Percentiles rank a stretch among this genome's conserved stretches.
These are phyloP conservation scores for Rhododendron mucronatum DNA, from an alignment of 148 eudicot species.

Conservation along the genomic window DNA sequence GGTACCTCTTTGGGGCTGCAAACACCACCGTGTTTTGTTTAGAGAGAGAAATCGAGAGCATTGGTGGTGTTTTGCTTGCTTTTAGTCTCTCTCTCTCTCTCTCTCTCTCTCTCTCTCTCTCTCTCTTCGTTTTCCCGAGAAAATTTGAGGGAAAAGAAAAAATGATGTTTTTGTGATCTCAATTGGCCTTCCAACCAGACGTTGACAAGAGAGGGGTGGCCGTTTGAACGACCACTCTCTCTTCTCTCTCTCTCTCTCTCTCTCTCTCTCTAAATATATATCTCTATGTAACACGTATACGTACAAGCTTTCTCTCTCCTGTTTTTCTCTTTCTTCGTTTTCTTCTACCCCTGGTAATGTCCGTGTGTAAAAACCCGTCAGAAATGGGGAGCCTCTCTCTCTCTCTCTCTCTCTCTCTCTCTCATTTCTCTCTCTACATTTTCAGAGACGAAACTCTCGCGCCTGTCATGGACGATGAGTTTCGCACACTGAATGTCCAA, in stretches of 20 bases:
- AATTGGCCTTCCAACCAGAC: slow-evolving; percentile 32
- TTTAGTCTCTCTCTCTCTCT: background rate
- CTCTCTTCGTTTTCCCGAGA: background rate
- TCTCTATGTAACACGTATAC: background rate
- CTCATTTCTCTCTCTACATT: background rate
- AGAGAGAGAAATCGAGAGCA: background rate
- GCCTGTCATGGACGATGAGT: background rate
- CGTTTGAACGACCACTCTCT: slow-evolving; percentile 37
- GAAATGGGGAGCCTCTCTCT: slow-evolving; percentile 11
- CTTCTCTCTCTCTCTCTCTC: slow-evolving; percentile 12
- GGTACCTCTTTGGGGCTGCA: slow-evolving; percentile 14
- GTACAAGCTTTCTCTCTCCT: background rate
- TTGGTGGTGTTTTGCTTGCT: background rate
- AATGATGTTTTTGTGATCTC: slow-evolving; percentile 9
- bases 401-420: background rate
- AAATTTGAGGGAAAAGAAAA: background rate
- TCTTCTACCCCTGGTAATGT: background rate
- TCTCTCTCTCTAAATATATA: slow-evolving; percentile 7
- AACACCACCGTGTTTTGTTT: slow-evolving; percentile 8
- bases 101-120: background rate
- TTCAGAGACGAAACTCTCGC: background rate
- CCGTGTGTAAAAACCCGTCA: slow-evolving; percentile 16
- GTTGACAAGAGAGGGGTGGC: slow-evolving; percentile 29
- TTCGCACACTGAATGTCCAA: background rate
- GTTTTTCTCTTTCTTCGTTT: background rate